These are phyloP conservation scores for Desmodesmus armatus DNA, from an alignment of 139 green algal genomes.

Conservation along the genomic window DNA sequence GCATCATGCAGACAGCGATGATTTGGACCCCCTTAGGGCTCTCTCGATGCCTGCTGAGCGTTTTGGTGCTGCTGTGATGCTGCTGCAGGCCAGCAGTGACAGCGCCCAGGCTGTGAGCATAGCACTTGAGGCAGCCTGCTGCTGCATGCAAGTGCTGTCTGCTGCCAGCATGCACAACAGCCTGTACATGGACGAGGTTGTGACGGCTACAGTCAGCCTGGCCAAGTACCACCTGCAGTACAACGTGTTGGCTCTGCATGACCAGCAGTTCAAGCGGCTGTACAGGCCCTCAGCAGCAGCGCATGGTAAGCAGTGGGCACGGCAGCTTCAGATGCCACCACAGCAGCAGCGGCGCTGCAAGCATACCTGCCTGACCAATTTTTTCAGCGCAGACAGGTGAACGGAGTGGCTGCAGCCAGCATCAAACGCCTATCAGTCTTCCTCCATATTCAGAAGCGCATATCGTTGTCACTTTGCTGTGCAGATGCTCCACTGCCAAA, in stretches of 20 bases:
- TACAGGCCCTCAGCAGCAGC: constrained; percentile 46
- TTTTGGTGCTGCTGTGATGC: not conserved
- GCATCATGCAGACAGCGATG: not conserved
- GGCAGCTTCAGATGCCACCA: not conserved
- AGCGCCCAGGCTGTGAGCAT: not conserved
- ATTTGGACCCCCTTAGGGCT: no score
- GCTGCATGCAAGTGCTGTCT: constrained; percentile 58
- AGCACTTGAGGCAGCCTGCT: constrained; percentile 48
- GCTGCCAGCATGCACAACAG: constrained; percentile 54
- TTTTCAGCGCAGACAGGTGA: not conserved
- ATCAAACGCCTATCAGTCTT: no score
- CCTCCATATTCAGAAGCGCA: not conserved
- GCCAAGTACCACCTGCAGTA: constrained; percentile 70
- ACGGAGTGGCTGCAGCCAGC: no score
- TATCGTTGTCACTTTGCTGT: not conserved
- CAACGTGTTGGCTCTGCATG: constrained; percentile 77
- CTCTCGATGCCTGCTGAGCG: no score
- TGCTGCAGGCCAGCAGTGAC: constrained; percentile 8
- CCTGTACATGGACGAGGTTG: constrained; percentile 45
- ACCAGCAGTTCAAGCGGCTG: constrained; percentile 55
- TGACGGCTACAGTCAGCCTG: constrained; percentile 48
- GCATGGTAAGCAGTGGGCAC: not conserved
- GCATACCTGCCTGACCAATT: not conserved
- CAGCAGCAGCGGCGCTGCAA: not conserved
- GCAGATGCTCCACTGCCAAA: not conserved